Evolutionary conservation across 2,329 filamentous ascomycete genomes (phyloP).

Genomic region (Botrytis hyacinthi): DNA sequence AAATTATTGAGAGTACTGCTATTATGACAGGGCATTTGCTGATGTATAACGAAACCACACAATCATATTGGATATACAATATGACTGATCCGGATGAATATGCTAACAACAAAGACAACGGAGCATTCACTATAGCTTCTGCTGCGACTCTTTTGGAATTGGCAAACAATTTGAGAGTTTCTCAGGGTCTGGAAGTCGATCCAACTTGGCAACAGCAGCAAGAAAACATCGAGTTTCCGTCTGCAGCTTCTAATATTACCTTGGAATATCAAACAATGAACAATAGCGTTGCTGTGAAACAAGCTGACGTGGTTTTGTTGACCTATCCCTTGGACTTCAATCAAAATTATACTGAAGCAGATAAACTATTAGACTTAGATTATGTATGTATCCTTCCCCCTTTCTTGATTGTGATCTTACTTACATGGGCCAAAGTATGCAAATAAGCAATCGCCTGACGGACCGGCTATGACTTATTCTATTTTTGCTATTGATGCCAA

Average conservation of each 20-base stretch:
- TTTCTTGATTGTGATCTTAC: neutral
- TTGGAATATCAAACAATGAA: slow-evolving; percentile 67
- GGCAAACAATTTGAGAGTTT: slow-evolving; percentile 40
- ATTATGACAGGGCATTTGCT: slow-evolving; percentile 60
- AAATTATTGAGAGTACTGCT: slow-evolving; percentile 63
- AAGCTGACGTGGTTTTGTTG: slow-evolving; percentile 67
- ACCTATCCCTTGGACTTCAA: slow-evolving; percentile 63
- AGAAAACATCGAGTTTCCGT: slow-evolving; percentile 53
- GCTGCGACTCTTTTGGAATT: slow-evolving; percentile 46
- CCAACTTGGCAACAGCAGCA: slow-evolving; percentile 57
- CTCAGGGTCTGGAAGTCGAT: slow-evolving; percentile 43
- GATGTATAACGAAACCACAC: slow-evolving; percentile 55
- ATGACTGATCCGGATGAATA: slow-evolving; percentile 63
- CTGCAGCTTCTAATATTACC: slow-evolving; percentile 57
- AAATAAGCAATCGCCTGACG: slow-evolving; percentile 63
- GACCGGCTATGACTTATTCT: slow-evolving; percentile 71
- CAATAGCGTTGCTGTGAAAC: slow-evolving; percentile 63
- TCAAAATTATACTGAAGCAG: slow-evolving; percentile 51
- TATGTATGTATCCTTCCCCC: slow-evolving; percentile 47
- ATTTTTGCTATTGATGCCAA: slow-evolving; percentile 68
- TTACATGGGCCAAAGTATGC: slow-evolving; percentile 51
- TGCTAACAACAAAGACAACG: slow-evolving; percentile 50
- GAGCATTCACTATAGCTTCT: slow-evolving; percentile 60
- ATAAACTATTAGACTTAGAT: slow-evolving; percentile 53
- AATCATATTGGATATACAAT: slow-evolving; percentile 53